phyloP scores from a whole-genome alignment of 306 rosid genomes.

The Trichosanthes truncata region DNA sequence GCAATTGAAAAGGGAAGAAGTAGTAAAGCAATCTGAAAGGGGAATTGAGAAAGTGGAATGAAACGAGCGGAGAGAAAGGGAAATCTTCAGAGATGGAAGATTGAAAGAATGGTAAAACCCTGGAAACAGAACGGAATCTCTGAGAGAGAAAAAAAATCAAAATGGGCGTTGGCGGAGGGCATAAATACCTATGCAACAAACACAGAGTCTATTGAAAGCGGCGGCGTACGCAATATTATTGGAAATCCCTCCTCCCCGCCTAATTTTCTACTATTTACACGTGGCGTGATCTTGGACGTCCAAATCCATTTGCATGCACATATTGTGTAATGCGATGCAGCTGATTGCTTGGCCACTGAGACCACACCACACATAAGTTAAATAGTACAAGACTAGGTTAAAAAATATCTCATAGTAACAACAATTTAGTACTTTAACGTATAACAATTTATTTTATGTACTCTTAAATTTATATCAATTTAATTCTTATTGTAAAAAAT shows the following conservation, averaged over 20 bases:
- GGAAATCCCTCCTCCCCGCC: not conserved
- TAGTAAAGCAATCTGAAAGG: not conserved
- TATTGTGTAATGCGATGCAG: not conserved
- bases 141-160: not conserved
- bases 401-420: no score
- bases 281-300: not conserved
- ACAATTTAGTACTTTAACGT: no score
- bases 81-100: not conserved
- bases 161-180: not conserved
- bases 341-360: not conserved
- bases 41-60: no score
- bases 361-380: no score
- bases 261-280: not conserved
- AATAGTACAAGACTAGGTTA: no score
- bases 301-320: not conserved
- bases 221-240: not conserved
- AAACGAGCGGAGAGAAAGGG: not conserved
- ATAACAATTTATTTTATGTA: no score
- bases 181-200: conserved; percentile 8
- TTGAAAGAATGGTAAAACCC: not conserved
- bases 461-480: no score
- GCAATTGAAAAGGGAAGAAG: not conserved
- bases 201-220: not conserved
- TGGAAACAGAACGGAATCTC: not conserved
- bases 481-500: no score